Conservation (phyloP, 331 rosid genomes). For the Rosa hybrid region DNA sequence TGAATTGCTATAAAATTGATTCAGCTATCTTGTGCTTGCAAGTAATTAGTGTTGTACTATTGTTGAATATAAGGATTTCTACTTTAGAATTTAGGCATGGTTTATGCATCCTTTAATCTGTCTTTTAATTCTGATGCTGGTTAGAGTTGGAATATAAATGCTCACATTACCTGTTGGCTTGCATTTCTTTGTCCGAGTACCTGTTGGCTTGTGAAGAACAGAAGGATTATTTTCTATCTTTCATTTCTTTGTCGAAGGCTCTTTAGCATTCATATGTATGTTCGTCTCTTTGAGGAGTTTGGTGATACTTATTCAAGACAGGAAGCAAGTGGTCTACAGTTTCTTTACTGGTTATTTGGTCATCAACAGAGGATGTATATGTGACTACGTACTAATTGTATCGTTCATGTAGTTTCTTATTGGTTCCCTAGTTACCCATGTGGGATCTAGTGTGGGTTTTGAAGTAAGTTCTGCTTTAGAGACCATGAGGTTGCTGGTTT, state of each 20-base stretch:
- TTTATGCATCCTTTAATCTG: too few relatives aligned
- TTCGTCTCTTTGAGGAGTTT: slow-evolving; percentile 38
- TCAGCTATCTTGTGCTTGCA: too few relatives aligned
- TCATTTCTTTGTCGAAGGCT: not conserved
- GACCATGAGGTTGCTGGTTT: slow-evolving; percentile 33
- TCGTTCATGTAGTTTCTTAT: slow-evolving; percentile 35
- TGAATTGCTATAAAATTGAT: too few relatives aligned
- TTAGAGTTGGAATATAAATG: too few relatives aligned
- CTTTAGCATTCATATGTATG: slow-evolving; percentile 37
- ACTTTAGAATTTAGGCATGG: too few relatives aligned
- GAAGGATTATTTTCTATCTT: slow-evolving; percentile 10
- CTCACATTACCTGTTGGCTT: not conserved
- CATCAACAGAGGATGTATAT: not conserved
- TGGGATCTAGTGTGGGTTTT: slow-evolving; percentile 42
- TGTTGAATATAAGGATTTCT: too few relatives aligned
- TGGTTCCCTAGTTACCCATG: slow-evolving; percentile 43
- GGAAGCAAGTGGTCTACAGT: slow-evolving; percentile 29
- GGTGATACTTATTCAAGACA: slow-evolving; percentile 42
- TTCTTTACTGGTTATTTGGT: not conserved
- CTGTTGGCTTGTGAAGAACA: slow-evolving; percentile 41
- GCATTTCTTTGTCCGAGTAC: slow-evolving; percentile 42
- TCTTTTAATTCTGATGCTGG: too few relatives aligned
- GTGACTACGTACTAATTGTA: slow-evolving; percentile 1
- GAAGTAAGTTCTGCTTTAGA: slow-evolving; percentile 41
- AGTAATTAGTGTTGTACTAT: too few relatives aligned